Base-by-base conservation (phyloP, 1,139 yeast species). In the Yamadazyma triangularis region DNA sequence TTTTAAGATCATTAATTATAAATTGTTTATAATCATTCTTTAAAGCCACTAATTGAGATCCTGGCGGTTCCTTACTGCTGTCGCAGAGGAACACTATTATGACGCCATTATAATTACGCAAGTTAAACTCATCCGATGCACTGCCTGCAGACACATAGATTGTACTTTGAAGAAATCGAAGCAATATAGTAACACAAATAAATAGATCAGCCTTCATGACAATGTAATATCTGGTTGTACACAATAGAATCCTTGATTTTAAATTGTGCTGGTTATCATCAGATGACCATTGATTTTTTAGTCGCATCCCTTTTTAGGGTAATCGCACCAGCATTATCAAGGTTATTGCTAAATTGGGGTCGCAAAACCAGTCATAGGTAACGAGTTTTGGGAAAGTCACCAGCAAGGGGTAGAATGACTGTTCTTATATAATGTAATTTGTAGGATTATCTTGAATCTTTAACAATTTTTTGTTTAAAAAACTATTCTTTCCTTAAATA, bases 21-120 rank as follows among this genome's bases (percentile, higher is more conserved):
- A 23, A 38, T 3, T 21, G 24, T 13, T 30, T 34, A 25, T 40
- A 39, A 12, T 28, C 19, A 8, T 37, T 26, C 22, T 31, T 37
- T 15, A 39, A 24, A 9, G 27, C 11, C 6, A 10, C n/a, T 11
- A 21, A 21, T 18, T 18, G 8, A 18, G 6, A 7, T 6, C 6
- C 6, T 9, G 9, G 9, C 9, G 20, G 20, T 18, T 18, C 20
- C n/a, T n/a, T n/a, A 6, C 9, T 9, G 9, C 9, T 18, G 6
- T 18, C 20, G 6, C 8, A 18, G 6, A 18, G 9, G 9, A 18
- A 18, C 6, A 18, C 8, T 7, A 18, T 18, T 18, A 18, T 18
- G 6, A 18, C 9, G 6, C 20, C 20, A 18, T 18, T 18, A 18
- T 18, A 18, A 9, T 18, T 18, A 7, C 8, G 8, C 9, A 18